Percentiles rank a stretch among this genome's conserved stretches.
Conservation (phyloP, 495 filamentous ascomycete species). For the Neurospora sp. region DNA sequence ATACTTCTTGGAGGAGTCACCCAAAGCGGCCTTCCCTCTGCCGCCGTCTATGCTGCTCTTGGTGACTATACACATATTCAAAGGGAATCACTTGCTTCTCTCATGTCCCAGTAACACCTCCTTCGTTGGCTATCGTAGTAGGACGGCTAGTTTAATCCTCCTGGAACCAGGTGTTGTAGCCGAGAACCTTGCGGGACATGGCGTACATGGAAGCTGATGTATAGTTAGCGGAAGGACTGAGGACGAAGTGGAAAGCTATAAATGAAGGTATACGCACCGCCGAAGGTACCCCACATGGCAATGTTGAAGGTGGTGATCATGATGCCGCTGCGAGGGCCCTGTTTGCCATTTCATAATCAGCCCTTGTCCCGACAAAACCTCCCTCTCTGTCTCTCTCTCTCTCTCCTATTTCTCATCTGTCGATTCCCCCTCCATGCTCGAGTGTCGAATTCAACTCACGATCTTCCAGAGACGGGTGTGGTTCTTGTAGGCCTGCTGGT, state of each 20-base stretch:
- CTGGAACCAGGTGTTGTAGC: slow-evolving; percentile 84
- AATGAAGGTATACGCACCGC: slow-evolving; percentile 23
- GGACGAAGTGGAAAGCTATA: slow-evolving; percentile 7
- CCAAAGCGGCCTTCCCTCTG: background rate
- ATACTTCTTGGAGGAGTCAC: slow-evolving; percentile 1
- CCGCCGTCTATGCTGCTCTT: slow-evolving; percentile 6
- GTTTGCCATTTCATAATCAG: slow-evolving; percentile 22
- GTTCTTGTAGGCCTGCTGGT: slow-evolving; percentile 63
- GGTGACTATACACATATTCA: slow-evolving; percentile 17
- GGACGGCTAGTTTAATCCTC: slow-evolving; percentile 40
- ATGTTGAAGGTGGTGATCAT: slow-evolving; percentile 67
- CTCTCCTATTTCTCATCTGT: background rate
- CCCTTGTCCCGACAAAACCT: background rate
- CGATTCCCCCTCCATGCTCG: background rate
- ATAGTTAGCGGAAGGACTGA: slow-evolving; percentile 32
- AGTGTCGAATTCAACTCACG: slow-evolving; percentile 44
- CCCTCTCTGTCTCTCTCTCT: background rate
- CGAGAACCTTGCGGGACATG: slow-evolving; percentile 46
- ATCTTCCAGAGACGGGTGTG: slow-evolving; percentile 77
- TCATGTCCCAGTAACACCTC: background rate
- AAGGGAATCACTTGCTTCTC: background rate
- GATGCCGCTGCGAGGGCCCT: slow-evolving; percentile 53
- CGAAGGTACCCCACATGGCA: slow-evolving; percentile 53
- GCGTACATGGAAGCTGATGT: slow-evolving; percentile 50
- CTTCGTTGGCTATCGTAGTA: background rate